Base-by-base conservation (phyloP, 2,329 filamentous ascomycete genomes). In the Stenocarpella maydis region DNA sequence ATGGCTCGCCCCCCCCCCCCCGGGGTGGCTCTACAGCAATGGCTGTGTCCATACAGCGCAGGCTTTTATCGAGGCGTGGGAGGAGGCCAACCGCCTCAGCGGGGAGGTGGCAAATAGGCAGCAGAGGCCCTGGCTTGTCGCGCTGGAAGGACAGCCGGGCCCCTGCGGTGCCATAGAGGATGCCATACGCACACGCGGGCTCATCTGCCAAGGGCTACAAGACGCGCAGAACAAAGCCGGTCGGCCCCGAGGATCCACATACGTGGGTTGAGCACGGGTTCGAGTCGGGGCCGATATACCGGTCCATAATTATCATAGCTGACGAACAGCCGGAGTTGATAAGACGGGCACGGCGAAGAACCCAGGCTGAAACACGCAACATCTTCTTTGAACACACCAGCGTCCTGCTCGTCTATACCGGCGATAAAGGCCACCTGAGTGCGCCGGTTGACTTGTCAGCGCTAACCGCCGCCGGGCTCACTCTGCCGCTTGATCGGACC, bases 211-310 rank as follows among this genome's bases (percentile, higher is more conserved):
- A 49, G 43, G 31, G 60, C 43, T 64, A 26, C 28, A 64, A 50
- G 24, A 49, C 43, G n/a, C 10, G 14, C 60, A 64, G 26, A 63
- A 50, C 24, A n/a, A 49, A 64, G 19, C 43, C 43, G 60, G 24
- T 50, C 28, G 17, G 60, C 26, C 37, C 43, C 24, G 19, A 37
- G 17, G 60, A 64, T 26, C 43, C 60, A 21, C 49, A 64, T 34
- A 64, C 43, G 26, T 64, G 39, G 43, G 19, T 39, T 28, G 60
- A 64, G 43, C 43, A 31, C n/a, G 60, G 60, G 24, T 50, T 31
- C 43, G 43, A 64, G 45, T 37, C 50, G 43, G 60, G 60, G 28
- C 60, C 60, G 17, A 49, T 64, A 45, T 64, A 34, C 43, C 60
- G 60, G 24, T 49, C 28, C 43, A 24, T 64, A n/a, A 49, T 64